A percentile compares a stretch with the other conserved stretches of the same genome.
These are phyloP conservation scores for Salix brachista DNA, from an alignment of 345 rosid genomes.

Conservation along the genomic window DNA sequence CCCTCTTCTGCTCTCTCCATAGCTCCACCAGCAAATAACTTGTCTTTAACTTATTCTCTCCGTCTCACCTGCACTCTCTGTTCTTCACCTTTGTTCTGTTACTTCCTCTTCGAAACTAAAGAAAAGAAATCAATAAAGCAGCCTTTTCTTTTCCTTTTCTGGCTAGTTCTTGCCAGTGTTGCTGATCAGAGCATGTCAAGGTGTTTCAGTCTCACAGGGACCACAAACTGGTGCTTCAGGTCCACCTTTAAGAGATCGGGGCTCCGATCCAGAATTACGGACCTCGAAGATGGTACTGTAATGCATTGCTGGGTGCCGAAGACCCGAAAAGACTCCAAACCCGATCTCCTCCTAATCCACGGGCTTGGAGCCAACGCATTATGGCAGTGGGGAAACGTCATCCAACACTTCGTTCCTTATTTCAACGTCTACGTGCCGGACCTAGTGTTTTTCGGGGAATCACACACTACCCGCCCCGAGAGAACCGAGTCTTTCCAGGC, in stretches of 20 bases:
- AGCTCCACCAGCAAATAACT: no score
- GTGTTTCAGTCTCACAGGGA: constrained; percentile 64
- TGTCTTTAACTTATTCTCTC: background rate
- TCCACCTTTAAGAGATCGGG: constrained; percentile 48
- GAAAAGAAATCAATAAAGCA: background rate
- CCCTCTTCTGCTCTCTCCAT: no score
- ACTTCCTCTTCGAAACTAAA: background rate
- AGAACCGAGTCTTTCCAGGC: constrained; percentile 75
- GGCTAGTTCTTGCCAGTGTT: no score
- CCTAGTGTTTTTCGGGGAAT: constrained; percentile 72
- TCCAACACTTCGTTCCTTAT: constrained; percentile 36
- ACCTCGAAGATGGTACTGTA: constrained; percentile 68
- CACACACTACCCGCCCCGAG: constrained; percentile 66
- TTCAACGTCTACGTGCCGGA: constrained; percentile 72
- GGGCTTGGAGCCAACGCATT: constrained; percentile 73
- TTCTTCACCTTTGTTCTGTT: background rate
- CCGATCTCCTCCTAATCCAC: constrained; percentile 72
- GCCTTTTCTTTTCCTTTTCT: background rate
- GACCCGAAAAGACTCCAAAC: constrained; percentile 33
- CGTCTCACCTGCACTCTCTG: background rate
- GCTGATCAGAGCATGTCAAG: constrained; percentile 34
- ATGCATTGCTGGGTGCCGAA: constrained; percentile 82
- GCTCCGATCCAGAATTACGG: constrained; percentile 54
- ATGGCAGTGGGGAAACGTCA: constrained; percentile 70
- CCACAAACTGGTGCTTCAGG: constrained; percentile 43